These are phyloP conservation scores for Lecanosticta acicola DNA, from an alignment of 2,329 filamentous ascomycete genomes.

Conservation along the genomic window DNA sequence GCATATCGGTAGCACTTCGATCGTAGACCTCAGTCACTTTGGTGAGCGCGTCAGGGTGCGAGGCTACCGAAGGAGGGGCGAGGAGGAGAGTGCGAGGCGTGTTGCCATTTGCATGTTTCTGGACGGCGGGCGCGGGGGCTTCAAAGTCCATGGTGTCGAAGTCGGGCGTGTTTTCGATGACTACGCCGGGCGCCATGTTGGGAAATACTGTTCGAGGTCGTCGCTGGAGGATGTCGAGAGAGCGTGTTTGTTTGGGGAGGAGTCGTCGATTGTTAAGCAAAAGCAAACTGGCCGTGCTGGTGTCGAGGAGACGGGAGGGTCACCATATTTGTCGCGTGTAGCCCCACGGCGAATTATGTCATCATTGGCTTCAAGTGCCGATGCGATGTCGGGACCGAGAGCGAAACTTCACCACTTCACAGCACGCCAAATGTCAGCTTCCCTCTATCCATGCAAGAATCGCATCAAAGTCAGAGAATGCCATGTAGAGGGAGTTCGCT, in stretches of 20 bases:
- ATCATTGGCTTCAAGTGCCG: background rate
- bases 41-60: slow-evolving; percentile 72
- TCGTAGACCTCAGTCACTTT: slow-evolving; percentile 67
- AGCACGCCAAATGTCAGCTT: background rate
- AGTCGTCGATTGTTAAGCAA: too few relatives aligned
- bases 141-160: slow-evolving; percentile 28
- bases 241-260: background rate
- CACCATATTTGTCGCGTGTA: background rate
- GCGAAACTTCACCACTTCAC: background rate
- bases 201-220: background rate
- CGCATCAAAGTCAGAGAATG: too few relatives aligned
- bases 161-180: slow-evolving; percentile 37
- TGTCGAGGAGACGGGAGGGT: background rate
- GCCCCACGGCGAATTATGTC: background rate
- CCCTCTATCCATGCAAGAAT: background rate
- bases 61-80: slow-evolving; percentile 82
- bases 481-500: too few relatives aligned
- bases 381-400: background rate
- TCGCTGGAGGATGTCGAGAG: background rate
- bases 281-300: too few relatives aligned
- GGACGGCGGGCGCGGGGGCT: slow-evolving; percentile 13
- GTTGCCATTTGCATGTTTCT: slow-evolving; percentile 23
- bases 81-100: slow-evolving; percentile 67
- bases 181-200: slow-evolving; percentile 37
- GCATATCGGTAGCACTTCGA: slow-evolving; percentile 74